Evolutionary conservation across 805 yeast genomes (phyloP), one percentile per base, ranked within the genome.

Genomic region (Hagleromyces aurorensis): DNA sequence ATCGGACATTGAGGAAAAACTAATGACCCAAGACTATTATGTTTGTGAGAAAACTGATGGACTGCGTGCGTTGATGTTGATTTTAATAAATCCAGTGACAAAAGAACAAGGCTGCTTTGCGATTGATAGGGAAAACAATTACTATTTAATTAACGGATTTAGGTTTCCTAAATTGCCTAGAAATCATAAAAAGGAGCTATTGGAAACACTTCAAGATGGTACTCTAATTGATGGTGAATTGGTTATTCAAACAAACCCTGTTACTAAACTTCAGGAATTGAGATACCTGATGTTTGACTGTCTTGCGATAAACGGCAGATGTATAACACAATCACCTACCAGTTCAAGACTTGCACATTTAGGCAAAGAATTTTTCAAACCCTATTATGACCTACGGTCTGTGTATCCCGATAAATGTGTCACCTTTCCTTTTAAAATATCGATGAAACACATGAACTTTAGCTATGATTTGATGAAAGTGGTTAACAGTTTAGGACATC

Each of bases 11-110:
- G 53, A 53, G 3, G 72, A 73, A 26, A 72, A 75, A 19, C 61
- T 91, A 27, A 52, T 69, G 50, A 59, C 67, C 3, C 75, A 77
- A 35, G 97, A 93, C 48, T 91, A 87, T 51, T 78, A 76, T 43
- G 98, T 91, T 0, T 93, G 98, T 61, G 99, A 91, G 49, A 91
- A 91, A 53, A 74, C 91, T 0, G 98, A 91, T 57, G 99, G 99
- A 0, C 62, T 89, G 27, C 65, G 99, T 30, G 85, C 93, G 35
- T 61, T 91, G 31, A 64, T 91, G 65, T 68, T 80, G 30, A 67
- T 77, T 4, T 57, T 81, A 16, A 59, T 71, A 6, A 61, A 72
- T 40, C 79, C 78, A 32, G 78, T 80, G 9, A 72, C 75, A 5
- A 76, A 75, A 16, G 89, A 84, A 26, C 97, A 91, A 53, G 89